A percentile compares a stretch with the other conserved stretches of the same genome.
These are phyloP conservation scores for Lathyrus tuberosus DNA, from an alignment of 306 rosid species.

Conservation along the genomic window DNA sequence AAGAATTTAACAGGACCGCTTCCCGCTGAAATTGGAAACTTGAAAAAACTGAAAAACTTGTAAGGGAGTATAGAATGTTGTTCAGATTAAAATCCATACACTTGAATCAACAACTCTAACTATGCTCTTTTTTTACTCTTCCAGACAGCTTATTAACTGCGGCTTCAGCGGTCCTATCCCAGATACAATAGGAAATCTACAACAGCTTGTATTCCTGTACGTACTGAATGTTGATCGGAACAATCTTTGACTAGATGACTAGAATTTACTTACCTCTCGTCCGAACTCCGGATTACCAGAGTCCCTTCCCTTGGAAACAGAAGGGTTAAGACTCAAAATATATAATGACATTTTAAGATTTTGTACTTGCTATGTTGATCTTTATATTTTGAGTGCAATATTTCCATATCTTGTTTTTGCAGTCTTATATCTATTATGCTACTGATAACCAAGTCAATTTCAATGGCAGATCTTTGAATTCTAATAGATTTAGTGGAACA, in stretches of 20 bases:
- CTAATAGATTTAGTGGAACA: constrained; percentile 43
- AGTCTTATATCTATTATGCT: constrained; percentile 22
- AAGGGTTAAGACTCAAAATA: background rate
- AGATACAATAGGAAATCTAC: constrained; percentile 58
- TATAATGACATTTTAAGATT: background rate
- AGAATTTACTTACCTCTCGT: background rate
- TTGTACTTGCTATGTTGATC: constrained; percentile 28
- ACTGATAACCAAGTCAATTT: constrained; percentile 26
- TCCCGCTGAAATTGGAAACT: constrained; percentile 52
- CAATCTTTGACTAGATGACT: background rate
- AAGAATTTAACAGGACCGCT: constrained; percentile 50
- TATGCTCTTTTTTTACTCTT: constrained; percentile 12
- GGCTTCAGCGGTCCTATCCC: constrained; percentile 72
- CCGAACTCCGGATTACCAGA: background rate
- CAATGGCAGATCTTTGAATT: constrained; percentile 53
- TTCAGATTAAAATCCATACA: constrained; percentile 9
- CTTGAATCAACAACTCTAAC: constrained; percentile 41
- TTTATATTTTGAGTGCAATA: constrained; percentile 1
- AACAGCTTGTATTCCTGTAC: constrained; percentile 59
- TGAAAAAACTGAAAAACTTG: constrained; percentile 59
- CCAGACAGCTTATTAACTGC: constrained; percentile 64
- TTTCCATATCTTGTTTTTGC: background rate
- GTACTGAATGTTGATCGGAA: background rate
- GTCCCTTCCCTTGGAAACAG: background rate
- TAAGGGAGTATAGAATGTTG: constrained; percentile 41